Evolutionary conservation across 2,329 filamentous ascomycete species (phyloP).

Genomic region (Gnomoniopsis sp.): DNA sequence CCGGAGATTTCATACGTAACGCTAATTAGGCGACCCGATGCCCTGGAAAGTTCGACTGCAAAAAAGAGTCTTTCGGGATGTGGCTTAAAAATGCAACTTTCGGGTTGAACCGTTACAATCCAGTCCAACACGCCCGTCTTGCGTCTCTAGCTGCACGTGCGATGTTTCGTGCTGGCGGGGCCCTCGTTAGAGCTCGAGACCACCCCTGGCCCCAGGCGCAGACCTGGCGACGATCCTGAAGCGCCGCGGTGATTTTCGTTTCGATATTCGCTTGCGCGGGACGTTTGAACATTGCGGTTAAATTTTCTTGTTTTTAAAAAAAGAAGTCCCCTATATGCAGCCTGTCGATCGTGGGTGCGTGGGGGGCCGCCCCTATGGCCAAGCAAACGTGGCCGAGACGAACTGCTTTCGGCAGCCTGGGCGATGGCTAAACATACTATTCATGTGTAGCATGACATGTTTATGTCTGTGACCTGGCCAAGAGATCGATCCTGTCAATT

Average conservation of each 20-base stretch:
- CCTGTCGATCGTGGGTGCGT: background rate
- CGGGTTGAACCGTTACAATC: background rate
- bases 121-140: background rate
- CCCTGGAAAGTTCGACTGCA: background rate
- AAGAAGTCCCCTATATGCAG: background rate
- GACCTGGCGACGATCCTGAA: background rate
- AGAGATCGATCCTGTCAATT: background rate
- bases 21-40: background rate
- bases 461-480: background rate
- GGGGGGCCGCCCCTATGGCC: background rate
- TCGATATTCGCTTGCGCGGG: background rate
- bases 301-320: too few relatives aligned
- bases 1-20: background rate
- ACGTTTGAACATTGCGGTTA: background rate
- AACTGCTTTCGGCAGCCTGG: background rate
- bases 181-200: constrained; percentile 7
- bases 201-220: background rate
- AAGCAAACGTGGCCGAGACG: background rate
- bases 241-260: background rate
- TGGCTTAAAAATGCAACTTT: background rate
- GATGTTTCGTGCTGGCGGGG: constrained; percentile 17
- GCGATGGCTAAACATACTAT: background rate
- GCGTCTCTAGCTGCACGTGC: constrained; percentile 3
- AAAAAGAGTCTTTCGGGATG: background rate
- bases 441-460: too few relatives aligned